phyloP scores from a whole-genome alignment of 192 early-diverging fungal genomes.

The Mortierella hygrophila region DNA sequence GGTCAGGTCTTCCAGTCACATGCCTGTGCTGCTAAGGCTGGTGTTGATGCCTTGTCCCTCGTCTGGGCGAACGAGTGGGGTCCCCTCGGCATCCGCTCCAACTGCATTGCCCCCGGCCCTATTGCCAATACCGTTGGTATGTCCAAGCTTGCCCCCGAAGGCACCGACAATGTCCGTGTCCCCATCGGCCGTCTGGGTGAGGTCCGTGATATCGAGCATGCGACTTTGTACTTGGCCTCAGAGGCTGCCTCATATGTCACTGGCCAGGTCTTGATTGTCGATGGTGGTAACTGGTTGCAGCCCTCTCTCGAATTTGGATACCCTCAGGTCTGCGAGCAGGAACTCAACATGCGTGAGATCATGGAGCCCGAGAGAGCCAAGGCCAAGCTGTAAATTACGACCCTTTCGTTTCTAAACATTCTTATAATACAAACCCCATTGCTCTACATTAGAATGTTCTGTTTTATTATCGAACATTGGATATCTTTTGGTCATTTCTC shows the following conservation, averaged over 20 bases:
- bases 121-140: slow-evolving; percentile 61
- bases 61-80: slow-evolving; percentile 81
- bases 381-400: slow-evolving; percentile 30
- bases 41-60: slow-evolving; percentile 71
- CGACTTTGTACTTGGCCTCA: slow-evolving; percentile 75
- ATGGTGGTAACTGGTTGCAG: slow-evolving; percentile 71
- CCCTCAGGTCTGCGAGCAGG: slow-evolving; percentile 44
- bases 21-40: slow-evolving; percentile 74
- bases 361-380: slow-evolving; percentile 50
- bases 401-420: not conserved
- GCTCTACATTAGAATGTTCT: too few species aligned
- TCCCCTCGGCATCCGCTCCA: slow-evolving; percentile 76
- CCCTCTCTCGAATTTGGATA: slow-evolving; percentile 41
- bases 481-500: too few species aligned
- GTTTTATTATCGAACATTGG: too few species aligned
- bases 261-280: slow-evolving; percentile 67
- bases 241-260: slow-evolving; percentile 74
- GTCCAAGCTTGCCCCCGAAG: slow-evolving; percentile 50
- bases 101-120: slow-evolving; percentile 75
- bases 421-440: not conserved
- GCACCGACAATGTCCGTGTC: slow-evolving; percentile 21
- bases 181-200: slow-evolving; percentile 59
- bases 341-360: slow-evolving; percentile 51
- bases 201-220: slow-evolving; percentile 76
- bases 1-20: slow-evolving; percentile 57